These are phyloP conservation scores for Nemania sp. DNA, from an alignment of 2,329 filamentous ascomycete genomes.

Conservation along the genomic window DNA sequence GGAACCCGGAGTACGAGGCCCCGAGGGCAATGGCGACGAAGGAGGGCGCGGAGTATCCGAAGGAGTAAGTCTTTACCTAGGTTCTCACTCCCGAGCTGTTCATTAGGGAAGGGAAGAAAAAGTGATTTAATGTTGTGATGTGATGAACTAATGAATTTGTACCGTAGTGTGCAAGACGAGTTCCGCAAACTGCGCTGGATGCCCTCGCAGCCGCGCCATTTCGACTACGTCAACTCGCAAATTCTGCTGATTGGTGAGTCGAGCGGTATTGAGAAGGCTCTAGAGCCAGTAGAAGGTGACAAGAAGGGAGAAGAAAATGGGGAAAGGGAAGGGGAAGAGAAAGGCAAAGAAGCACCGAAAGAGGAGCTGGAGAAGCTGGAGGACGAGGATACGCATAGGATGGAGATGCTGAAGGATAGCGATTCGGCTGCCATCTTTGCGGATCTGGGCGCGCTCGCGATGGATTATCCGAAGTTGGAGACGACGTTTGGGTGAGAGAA, in stretches of 20 bases:
- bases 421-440: constrained; percentile 52
- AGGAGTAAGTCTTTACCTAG: constrained; percentile 57
- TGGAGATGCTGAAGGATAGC: constrained; percentile 54
- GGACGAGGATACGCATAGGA: constrained; percentile 71
- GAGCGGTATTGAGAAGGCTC: constrained; percentile 58
- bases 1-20: constrained; percentile 73
- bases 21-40: constrained; percentile 67
- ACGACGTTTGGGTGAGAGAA: constrained; percentile 53
- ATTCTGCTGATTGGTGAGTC: constrained; percentile 77
- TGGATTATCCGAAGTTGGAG: constrained; percentile 65
- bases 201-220: constrained; percentile 70
- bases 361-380: constrained; percentile 76
- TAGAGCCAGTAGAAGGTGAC: constrained; percentile 58
- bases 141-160: constrained; percentile 5
- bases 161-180: constrained; percentile 64
- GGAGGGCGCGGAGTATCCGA: constrained; percentile 68
- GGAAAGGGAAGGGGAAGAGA: constrained; percentile 62
- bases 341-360: constrained; percentile 64
- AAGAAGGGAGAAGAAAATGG: constrained; percentile 62
- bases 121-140: too few species aligned
- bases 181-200: constrained; percentile 76
- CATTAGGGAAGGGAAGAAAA: neutral
- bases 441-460: constrained; percentile 51
- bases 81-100: neutral
- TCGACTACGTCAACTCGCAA: constrained; percentile 76